phyloP scores from a whole-genome alignment of 2,329 filamentous ascomycete genomes.

The Cladophialophora immunda region DNA sequence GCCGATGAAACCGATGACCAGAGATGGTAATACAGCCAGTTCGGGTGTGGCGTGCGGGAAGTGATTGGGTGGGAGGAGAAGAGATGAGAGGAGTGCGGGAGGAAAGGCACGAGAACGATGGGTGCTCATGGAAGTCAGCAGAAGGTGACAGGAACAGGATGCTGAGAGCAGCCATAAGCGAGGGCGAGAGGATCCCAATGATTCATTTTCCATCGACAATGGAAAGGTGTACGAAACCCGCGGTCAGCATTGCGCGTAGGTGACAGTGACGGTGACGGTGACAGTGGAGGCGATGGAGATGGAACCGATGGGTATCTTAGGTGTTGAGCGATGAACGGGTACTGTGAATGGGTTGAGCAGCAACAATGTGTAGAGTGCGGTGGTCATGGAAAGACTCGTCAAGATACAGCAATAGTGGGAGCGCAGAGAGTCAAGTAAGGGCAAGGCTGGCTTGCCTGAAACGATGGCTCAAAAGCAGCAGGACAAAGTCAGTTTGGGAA shows the following conservation, averaged over 20 bases:
- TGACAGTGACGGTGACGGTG: background rate
- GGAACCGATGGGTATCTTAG: background rate
- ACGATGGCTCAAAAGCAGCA: background rate
- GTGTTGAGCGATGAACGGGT: background rate
- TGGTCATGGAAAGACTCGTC: too few species aligned
- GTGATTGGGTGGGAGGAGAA: conserved; percentile 52
- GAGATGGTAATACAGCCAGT: background rate
- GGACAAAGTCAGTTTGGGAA: background rate
- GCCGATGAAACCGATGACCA: background rate
- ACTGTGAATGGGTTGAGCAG: too few species aligned
- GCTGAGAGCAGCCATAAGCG: background rate
- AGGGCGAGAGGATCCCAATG: background rate
- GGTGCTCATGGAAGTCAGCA: conserved; percentile 2
- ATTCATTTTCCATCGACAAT: background rate
- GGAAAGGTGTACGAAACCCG: background rate
- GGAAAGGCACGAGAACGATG: conserved; percentile 39
- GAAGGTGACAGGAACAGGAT: conserved; percentile 16
- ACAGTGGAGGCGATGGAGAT: too few species aligned
- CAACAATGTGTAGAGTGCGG: too few species aligned
- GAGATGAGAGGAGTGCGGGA: conserved; percentile 75
- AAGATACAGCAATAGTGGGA: too few species aligned
- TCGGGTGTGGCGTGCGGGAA: background rate
- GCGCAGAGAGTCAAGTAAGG: background rate
- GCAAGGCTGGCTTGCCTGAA: background rate
- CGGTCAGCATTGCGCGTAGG: background rate